Evolutionary conservation across 805 yeast genomes (phyloP).

Genomic region (Zygoascus biomembranicola): DNA sequence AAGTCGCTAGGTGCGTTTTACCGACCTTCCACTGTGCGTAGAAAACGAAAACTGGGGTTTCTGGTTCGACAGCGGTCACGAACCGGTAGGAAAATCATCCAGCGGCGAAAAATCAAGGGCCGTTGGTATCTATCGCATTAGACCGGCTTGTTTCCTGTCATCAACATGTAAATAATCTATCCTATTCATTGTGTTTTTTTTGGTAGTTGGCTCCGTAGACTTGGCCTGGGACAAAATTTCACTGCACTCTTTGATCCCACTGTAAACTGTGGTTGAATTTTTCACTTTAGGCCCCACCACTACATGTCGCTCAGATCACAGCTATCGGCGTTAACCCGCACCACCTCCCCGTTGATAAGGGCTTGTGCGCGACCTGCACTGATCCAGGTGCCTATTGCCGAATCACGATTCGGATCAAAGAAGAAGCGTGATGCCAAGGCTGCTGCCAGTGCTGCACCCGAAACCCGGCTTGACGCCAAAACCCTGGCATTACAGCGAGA

Average conservation of each 20-base stretch:
- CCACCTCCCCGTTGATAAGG: background rate
- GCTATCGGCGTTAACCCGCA: background rate
- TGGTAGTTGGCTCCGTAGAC: background rate
- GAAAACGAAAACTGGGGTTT: conserved; percentile 87
- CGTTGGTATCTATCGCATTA: conserved; percentile 88
- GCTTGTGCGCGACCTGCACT: background rate
- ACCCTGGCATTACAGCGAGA: conserved; percentile 28
- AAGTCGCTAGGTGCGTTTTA: conserved; percentile 89
- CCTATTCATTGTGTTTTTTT: background rate
- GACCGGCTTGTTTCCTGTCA: conserved; percentile 8
- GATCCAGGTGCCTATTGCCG: background rate
- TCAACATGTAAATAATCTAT: background rate
- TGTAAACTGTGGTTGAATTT: background rate
- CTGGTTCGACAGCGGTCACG: conserved; percentile 70
- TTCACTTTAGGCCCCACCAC: background rate
- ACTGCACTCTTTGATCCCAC: background rate
- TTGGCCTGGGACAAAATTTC: background rate
- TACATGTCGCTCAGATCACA: background rate
- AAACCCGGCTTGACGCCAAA: conserved; percentile 25
- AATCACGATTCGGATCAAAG: conserved; percentile 7
- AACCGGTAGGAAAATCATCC: conserved; percentile 70
- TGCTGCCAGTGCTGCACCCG: background rate
- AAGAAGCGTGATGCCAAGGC: conserved; percentile 5
- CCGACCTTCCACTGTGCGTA: conserved; percentile 84
- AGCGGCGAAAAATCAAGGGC: conserved; percentile 77